phyloP scores from a whole-genome alignment of 2,329 filamentous ascomycete genomes.

The Colletotrichum euphorbiae region DNA sequence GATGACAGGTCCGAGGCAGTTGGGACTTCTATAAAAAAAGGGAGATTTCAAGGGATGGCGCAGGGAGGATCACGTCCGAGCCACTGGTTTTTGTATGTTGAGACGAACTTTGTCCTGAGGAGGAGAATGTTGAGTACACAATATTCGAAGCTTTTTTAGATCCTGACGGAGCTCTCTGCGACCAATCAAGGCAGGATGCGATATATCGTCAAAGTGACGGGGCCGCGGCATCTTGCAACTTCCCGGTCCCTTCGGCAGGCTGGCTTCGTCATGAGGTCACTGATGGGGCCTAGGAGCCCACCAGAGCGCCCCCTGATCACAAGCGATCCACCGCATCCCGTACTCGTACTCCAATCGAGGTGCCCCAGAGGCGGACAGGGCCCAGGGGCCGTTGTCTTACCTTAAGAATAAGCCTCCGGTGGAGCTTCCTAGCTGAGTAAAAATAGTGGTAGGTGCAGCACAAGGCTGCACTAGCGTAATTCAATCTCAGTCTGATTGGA shows the following conservation, averaged over 20 bases:
- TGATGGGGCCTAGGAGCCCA: conserved; percentile 25
- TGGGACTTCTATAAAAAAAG: conserved; percentile 8
- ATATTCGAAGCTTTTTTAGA: conserved; percentile 1
- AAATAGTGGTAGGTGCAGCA: not conserved
- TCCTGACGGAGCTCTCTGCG: not conserved
- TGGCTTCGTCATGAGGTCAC: conserved; percentile 38
- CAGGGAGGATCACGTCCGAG: conserved; percentile 33
- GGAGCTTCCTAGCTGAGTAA: conserved; percentile 1
- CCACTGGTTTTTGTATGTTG: conserved; percentile 24
- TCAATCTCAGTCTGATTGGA: conserved; percentile 25
- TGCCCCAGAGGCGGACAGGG: conserved; percentile 12
- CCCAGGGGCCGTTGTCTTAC: not conserved
- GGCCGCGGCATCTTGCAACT: conserved; percentile 26
- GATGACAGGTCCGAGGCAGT: conserved; percentile 20
- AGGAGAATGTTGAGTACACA: not conserved
- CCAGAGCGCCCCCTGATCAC: conserved; percentile 23
- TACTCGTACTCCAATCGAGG: conserved; percentile 20
- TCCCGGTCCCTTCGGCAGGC: conserved; percentile 21
- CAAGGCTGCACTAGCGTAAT: conserved; percentile 24
- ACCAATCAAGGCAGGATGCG: conserved; percentile 30
- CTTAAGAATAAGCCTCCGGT: not conserved
- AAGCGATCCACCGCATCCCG: not conserved
- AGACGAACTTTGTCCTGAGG: conserved; percentile 22
- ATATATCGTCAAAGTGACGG: conserved; percentile 29
- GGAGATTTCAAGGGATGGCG: conserved; percentile 23